These are phyloP conservation scores for Fusarium zealandicum DNA, from an alignment of 2,329 filamentous ascomycete species.

Conservation along the genomic window DNA sequence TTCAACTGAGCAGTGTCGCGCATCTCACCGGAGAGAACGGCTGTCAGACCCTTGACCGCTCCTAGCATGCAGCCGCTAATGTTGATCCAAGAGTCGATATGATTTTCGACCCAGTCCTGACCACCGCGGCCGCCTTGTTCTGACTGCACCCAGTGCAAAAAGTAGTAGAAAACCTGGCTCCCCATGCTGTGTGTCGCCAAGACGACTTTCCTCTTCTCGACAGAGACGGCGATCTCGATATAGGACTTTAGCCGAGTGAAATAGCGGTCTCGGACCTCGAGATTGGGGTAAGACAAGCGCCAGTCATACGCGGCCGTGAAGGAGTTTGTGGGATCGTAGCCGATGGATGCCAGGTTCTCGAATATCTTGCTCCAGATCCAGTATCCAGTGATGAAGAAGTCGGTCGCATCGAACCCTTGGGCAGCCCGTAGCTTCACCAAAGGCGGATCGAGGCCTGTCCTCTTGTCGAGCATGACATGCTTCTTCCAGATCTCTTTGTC, in stretches of 20 bases:
- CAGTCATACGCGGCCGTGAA: constrained; percentile 84
- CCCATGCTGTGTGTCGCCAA: constrained; percentile 97
- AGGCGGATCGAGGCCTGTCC: constrained; percentile 88
- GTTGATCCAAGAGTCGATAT: constrained; percentile 97
- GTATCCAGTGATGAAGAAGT: constrained; percentile 91
- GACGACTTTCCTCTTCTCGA: constrained; percentile 80
- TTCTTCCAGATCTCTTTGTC: constrained; percentile 95
- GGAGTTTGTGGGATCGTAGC: constrained; percentile 86
- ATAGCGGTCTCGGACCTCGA: constrained; percentile 91
- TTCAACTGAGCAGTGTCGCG: constrained; percentile 97
- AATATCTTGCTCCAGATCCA: constrained; percentile 99
- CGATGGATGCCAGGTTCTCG: constrained; percentile 93
- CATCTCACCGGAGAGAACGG: constrained; percentile 95
- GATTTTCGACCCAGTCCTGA: constrained; percentile 84
- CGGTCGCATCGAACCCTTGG: constrained; percentile 95
- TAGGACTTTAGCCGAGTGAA: constrained; percentile 90
- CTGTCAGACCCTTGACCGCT: constrained; percentile 87
- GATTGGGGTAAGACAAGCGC: constrained; percentile 88
- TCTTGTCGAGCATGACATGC: constrained; percentile 95
- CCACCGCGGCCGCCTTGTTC: constrained; percentile 82
- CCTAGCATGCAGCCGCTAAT: constrained; percentile 98
- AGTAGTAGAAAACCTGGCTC: constrained; percentile 89
- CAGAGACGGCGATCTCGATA: constrained; percentile 82
- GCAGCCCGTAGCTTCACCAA: constrained; percentile 89
- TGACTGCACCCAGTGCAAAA: constrained; percentile 81